phyloP scores from a whole-genome alignment of 352 stramenopile genomes.

The Pythium apleroticum region DNA sequence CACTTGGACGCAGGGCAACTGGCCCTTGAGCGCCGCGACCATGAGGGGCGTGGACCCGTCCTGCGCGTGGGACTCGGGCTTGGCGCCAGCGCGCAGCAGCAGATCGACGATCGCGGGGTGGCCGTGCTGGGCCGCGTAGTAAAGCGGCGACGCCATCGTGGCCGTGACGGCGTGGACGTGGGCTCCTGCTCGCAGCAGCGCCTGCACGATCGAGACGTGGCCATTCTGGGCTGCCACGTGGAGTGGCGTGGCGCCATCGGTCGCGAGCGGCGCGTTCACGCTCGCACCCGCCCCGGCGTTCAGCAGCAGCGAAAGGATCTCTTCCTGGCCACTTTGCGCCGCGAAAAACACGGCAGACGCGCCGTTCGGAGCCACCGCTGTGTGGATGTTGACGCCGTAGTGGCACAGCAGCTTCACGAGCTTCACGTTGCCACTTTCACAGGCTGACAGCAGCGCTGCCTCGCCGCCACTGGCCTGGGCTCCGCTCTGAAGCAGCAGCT shows the following conservation, averaged over 20 bases:
- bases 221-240: conserved; percentile 74
- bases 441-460: conserved; percentile 76
- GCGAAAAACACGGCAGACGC: conserved; percentile 92
- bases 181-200: conserved; percentile 11
- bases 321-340: conserved; percentile 57
- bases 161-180: conserved; percentile 21
- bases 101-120: conserved; percentile 17
- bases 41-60: conserved; percentile 18
- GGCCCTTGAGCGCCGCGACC: conserved; percentile 13
- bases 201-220: conserved; percentile 21
- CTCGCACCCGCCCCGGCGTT: background rate
- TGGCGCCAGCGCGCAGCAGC: conserved; percentile 26
- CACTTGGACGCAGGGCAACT: conserved; percentile 6
- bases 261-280: conserved; percentile 7
- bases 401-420: conserved; percentile 68
- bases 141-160: conserved; percentile 36
- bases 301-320: conserved; percentile 37
- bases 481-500: conserved; percentile 3
- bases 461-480: conserved; percentile 31
- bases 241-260: conserved; percentile 17
- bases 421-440: conserved; percentile 76
- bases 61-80: background rate
- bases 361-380: conserved; percentile 47
- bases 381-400: conserved; percentile 43
- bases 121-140: conserved; percentile 19